Percentiles rank a stretch among this genome's conserved stretches.
Evolutionary conservation across 441 rosid genomes (phyloP).

Genomic region (Syzygium syzygioides): DNA sequence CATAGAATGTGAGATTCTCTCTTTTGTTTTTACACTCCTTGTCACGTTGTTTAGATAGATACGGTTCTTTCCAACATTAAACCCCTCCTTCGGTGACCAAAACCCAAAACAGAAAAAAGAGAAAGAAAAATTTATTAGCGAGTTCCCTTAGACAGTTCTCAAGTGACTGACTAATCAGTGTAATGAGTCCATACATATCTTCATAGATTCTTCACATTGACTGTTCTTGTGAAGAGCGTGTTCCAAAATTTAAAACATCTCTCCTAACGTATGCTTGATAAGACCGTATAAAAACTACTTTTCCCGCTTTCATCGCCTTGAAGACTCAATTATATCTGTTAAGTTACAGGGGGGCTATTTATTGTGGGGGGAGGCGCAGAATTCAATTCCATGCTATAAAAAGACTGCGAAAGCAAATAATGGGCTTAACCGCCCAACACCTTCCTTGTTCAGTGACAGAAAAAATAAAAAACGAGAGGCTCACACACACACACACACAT

Average conservation of each 20-base stretch:
- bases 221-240: background rate
- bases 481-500: background rate
- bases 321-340: background rate
- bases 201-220: background rate
- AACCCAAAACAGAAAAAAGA: background rate
- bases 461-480: background rate
- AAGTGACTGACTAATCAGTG: background rate
- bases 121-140: background rate
- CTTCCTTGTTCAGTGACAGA: background rate
- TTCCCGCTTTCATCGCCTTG: background rate
- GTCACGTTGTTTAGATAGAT: constrained; percentile 15
- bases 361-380: constrained; percentile 2
- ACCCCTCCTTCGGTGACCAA: background rate
- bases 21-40: constrained; percentile 14
- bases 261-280: background rate
- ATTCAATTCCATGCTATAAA: constrained; percentile 14
- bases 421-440: constrained; percentile 1
- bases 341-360: background rate
- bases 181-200: background rate
- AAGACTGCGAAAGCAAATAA: constrained; percentile 7
- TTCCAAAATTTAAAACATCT: background rate
- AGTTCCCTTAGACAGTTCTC: background rate
- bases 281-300: background rate
- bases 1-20: constrained; percentile 4
- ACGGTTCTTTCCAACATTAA: background rate